Conservation (phyloP, 2,329 filamentous ascomycete species). For the Purpureocillium takamizusanense region DNA sequence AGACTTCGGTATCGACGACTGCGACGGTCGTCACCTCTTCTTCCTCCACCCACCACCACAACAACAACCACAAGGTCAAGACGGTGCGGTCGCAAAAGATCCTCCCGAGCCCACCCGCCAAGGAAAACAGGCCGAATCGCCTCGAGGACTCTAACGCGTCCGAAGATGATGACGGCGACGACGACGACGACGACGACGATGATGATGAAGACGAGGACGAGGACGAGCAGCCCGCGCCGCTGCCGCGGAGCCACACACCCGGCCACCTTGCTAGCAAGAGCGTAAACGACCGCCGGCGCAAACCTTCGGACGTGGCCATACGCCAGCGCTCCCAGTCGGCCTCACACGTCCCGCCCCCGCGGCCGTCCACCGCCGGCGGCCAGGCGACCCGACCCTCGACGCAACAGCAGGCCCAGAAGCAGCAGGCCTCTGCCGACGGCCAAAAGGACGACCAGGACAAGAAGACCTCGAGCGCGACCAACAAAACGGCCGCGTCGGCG, state of each 20-base stretch:
- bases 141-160: slow-evolving; percentile 25
- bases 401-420: slow-evolving; percentile 3
- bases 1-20: slow-evolving; percentile 3
- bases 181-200: slow-evolving; percentile 16
- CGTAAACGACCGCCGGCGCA: slow-evolving; percentile 37
- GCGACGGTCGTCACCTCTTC: neutral
- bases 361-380: slow-evolving; percentile 11
- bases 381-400: slow-evolving; percentile 8
- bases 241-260: slow-evolving; percentile 51
- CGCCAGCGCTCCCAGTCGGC: slow-evolving; percentile 46
- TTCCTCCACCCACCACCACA: neutral
- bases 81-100: slow-evolving; percentile 47
- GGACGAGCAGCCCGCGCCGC: slow-evolving; percentile 17
- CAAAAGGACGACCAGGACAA: slow-evolving; percentile 17
- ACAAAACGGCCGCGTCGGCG: slow-evolving; percentile 39
- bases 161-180: slow-evolving; percentile 23
- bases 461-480: slow-evolving; percentile 37
- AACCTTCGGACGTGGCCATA: slow-evolving; percentile 41
- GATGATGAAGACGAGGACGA: slow-evolving; percentile 12
- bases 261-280: slow-evolving; percentile 52
- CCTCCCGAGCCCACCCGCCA: slow-evolving; percentile 19
- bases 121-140: neutral
- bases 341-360: slow-evolving; percentile 22
- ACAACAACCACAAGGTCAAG: slow-evolving; percentile 10
- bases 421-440: slow-evolving; percentile 4